Conservation (phyloP, 73 alveolate genomes). For the Paramecium sonneborni region DNA sequence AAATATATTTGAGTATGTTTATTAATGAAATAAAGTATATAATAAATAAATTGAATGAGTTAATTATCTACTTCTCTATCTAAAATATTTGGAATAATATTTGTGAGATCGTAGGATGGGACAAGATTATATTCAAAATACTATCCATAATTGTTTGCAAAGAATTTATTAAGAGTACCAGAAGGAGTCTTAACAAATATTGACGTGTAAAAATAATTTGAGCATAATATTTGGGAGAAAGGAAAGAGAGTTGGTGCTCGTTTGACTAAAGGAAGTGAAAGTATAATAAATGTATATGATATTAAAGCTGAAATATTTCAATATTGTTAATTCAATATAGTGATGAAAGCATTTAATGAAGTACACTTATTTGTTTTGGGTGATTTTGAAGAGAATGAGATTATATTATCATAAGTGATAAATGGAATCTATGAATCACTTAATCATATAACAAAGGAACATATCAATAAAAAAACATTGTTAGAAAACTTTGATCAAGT, state of each 20-base stretch:
- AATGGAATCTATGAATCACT: not conserved
- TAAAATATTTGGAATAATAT: constrained; percentile 23
- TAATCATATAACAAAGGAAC: constrained; percentile 22
- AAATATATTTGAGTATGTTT: not conserved
- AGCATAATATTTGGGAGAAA: constrained; percentile 28
- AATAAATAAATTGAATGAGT: not conserved
- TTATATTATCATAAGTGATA: not conserved
- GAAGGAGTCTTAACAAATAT: constrained; percentile 24
- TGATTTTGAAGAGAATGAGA: constrained; percentile 31
- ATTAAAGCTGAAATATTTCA: constrained; percentile 38
- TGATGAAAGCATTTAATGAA: constrained; percentile 30
- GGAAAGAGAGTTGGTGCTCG: constrained; percentile 40
- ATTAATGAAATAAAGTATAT: not conserved
- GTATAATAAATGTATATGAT: not conserved
- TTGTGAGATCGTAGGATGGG: constrained; percentile 28
- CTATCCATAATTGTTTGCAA: constrained; percentile 18
- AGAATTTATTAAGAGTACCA: not conserved
- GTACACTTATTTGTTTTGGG: not conserved
- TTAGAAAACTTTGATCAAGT: not conserved
- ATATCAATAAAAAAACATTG: not conserved
- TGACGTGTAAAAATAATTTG: constrained; percentile 42
- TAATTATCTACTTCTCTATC: constrained; percentile 25
- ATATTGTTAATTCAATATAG: constrained; percentile 9
- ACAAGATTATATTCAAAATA: constrained; percentile 39
- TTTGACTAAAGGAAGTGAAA: not conserved